Evolutionary conservation across 345 rosid genomes (phyloP).

Genomic region (Isatis tinctoria): DNA sequence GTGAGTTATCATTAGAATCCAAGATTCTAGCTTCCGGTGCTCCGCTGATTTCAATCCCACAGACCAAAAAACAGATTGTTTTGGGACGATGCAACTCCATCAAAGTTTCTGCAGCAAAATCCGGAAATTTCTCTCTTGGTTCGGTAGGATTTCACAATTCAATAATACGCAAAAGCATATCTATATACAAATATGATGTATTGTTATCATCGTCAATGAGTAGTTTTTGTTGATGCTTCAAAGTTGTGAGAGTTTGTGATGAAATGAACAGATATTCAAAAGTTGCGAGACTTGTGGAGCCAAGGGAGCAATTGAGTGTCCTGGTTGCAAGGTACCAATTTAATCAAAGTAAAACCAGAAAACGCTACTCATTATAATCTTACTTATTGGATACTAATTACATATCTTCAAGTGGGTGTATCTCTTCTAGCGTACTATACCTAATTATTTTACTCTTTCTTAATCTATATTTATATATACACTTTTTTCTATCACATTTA

Average conservation of each 20-base stretch:
- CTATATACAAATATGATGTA: background rate
- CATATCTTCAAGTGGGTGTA: background rate
- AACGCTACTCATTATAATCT: background rate
- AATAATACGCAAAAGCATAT: background rate
- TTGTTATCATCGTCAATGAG: background rate
- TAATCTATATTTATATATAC: background rate
- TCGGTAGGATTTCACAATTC: constrained; percentile 34
- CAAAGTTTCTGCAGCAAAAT: constrained; percentile 39
- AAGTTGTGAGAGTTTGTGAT: background rate
- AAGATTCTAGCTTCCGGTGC: background rate
- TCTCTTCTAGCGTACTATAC: background rate
- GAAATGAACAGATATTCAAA: constrained; percentile 43
- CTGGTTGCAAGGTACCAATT: constrained; percentile 63
- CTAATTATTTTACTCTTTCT: background rate
- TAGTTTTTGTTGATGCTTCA: background rate
- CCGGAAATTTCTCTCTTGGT: constrained; percentile 47
- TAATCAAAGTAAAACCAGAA: background rate
- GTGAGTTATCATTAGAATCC: constrained; percentile 5
- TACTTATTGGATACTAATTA: background rate
- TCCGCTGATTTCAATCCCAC: background rate
- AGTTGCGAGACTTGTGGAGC: constrained; percentile 59
- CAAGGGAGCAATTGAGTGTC: constrained; percentile 74
- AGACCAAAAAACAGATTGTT: background rate
- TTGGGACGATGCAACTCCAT: constrained; percentile 12
- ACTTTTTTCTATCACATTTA: background rate